Evolutionary conservation across 148 eudicot genomes (phyloP).

Genomic region (Rheum nobile): DNA sequence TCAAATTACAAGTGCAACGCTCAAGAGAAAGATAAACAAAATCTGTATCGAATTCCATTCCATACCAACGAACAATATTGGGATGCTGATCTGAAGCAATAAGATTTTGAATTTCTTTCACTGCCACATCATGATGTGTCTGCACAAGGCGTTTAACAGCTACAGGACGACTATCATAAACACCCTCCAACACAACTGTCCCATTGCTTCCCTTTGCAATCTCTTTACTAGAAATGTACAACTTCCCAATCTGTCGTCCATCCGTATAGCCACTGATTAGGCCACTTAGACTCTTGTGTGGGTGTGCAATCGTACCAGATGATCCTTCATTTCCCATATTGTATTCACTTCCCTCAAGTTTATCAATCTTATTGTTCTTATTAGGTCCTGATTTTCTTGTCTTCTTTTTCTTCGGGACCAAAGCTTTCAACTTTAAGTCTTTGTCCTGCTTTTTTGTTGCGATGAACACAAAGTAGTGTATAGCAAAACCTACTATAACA

Average conservation of each 20-base stretch:
- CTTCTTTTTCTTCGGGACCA: constrained; percentile 22
- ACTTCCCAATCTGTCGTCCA: constrained; percentile 59
- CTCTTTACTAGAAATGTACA: constrained; percentile 50
- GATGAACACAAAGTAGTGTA: not conserved
- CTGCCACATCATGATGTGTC: constrained; percentile 85
- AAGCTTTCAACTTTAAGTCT: constrained; percentile 16
- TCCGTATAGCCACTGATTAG: constrained; percentile 22
- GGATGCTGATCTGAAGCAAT: constrained; percentile 85
- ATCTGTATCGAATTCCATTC: constrained; percentile 75
- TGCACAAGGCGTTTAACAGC: constrained; percentile 91
- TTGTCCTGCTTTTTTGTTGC: constrained; percentile 12
- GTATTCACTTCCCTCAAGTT: constrained; percentile 20
- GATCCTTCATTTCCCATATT: constrained; percentile 14
- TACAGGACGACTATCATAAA: constrained; percentile 76
- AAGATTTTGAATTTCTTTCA: constrained; percentile 83
- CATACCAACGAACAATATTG: constrained; percentile 88
- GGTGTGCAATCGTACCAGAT: not conserved
- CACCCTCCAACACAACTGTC: constrained; percentile 80
- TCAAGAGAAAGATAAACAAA: constrained; percentile 82
- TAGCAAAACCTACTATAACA: constrained; percentile 19
- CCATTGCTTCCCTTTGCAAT: constrained; percentile 98
- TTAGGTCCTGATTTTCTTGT: not conserved
- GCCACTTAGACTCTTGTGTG: constrained; percentile 28
- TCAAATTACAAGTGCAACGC: constrained; percentile 69
- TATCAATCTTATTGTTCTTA: not conserved